Conservation (phyloP, 768 basidiomycete genomes). For the Tephrocybe sp. region DNA sequence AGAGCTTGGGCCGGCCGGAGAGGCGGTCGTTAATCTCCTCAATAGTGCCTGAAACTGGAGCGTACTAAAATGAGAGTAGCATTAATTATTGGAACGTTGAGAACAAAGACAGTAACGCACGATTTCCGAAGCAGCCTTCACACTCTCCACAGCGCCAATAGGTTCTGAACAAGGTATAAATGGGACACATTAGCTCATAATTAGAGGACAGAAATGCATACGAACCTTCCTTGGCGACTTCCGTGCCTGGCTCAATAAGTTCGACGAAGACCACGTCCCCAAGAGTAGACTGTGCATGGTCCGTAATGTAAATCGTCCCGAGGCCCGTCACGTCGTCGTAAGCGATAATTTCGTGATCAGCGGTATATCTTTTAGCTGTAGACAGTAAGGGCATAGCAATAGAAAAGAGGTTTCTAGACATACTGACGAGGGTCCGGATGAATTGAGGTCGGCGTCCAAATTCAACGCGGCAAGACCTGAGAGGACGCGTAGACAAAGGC, state of each 20-base stretch:
- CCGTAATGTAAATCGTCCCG: conserved; percentile 83
- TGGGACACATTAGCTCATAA: background rate
- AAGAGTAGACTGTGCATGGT: conserved; percentile 88
- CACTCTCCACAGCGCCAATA: conserved; percentile 93
- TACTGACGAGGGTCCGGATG: conserved; percentile 62
- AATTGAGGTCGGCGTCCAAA: conserved; percentile 26
- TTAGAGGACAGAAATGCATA: conserved; percentile 6
- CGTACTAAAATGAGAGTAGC: conserved; percentile 56
- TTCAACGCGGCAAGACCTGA: conserved; percentile 18
- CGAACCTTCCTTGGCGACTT: conserved; percentile 77
- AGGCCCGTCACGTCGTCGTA: conserved; percentile 77
- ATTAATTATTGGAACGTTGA: conserved; percentile 8
- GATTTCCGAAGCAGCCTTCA: conserved; percentile 96
- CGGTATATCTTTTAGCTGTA: conserved; percentile 77
- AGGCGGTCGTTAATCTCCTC: conserved; percentile 77
- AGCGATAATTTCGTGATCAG: conserved; percentile 83
- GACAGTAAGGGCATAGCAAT: conserved; percentile 4
- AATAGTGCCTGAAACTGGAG: conserved; percentile 87
- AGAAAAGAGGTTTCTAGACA: conserved; percentile 27
- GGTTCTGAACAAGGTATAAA: conserved; percentile 46
- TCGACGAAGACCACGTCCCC: conserved; percentile 99
- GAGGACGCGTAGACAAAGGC: conserved; percentile 17
- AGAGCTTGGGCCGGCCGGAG: conserved; percentile 64
- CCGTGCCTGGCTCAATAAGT: conserved; percentile 64
- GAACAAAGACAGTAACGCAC: conserved; percentile 34